Evolutionary conservation across 768 basidiomycete species (phyloP).

Genomic region (Udeniomyces megalosporus): DNA sequence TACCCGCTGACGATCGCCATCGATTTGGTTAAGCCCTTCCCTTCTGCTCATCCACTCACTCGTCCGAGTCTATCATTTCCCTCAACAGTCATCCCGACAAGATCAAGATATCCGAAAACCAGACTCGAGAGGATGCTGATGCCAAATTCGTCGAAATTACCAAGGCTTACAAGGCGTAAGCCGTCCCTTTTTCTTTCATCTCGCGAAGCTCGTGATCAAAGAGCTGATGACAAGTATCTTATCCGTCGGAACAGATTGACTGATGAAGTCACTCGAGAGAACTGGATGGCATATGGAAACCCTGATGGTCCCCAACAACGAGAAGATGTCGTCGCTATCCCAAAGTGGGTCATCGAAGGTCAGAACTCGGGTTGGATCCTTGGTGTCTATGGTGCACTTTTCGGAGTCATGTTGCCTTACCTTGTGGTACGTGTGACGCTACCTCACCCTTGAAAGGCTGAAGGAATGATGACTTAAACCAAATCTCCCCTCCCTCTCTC

Average conservation of each 20-base stretch:
- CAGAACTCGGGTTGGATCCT: conserved; percentile 85
- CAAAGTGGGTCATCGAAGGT: conserved; percentile 80
- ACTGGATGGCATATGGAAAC: conserved; percentile 75
- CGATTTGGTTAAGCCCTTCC: background rate
- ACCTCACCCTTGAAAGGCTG: too few species aligned
- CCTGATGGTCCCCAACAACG: conserved; percentile 94
- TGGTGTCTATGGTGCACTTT: conserved; percentile 66
- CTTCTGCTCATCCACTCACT: background rate
- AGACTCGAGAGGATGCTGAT: conserved; percentile 73
- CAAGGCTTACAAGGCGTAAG: conserved; percentile 91
- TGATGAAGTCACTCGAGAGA: conserved; percentile 78
- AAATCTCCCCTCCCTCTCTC: background rate
- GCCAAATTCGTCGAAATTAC: conserved; percentile 79
- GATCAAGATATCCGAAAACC: conserved; percentile 61
- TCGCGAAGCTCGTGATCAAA: too few species aligned
- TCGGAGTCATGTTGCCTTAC: conserved; percentile 70
- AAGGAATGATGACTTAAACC: background rate
- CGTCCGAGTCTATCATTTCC: background rate
- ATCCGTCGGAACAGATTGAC: conserved; percentile 45
- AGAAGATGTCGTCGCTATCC: conserved; percentile 86
- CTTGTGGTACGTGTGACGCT: conserved; percentile 60
- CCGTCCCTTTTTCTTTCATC: conserved; percentile 2
- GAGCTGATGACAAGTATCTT: too few species aligned
- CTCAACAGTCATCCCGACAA: conserved; percentile 85
- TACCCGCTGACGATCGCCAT: background rate